A percentile compares a stretch with the other conserved stretches of the same genome.
These are phyloP conservation scores for Colletotrichum destructivum DNA, from an alignment of 2,329 filamentous ascomycete species.

Conservation along the genomic window DNA sequence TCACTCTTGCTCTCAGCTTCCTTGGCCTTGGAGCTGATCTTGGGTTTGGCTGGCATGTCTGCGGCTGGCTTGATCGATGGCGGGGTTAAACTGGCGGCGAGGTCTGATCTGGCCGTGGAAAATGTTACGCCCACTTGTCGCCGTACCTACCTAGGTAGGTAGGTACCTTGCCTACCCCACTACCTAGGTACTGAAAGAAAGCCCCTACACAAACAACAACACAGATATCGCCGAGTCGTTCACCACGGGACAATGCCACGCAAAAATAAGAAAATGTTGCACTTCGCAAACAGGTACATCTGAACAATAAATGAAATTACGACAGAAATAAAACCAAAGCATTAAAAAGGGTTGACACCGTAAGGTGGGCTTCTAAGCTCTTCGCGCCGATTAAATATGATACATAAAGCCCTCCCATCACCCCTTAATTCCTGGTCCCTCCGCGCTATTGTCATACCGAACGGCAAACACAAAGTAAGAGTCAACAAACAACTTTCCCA, in stretches of 20 bases:
- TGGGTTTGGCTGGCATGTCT: conserved; percentile 56
- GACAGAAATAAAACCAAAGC: not conserved
- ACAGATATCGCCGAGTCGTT: not conserved
- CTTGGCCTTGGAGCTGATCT: conserved; percentile 53
- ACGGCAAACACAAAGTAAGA: conserved; percentile 16
- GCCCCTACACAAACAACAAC: not conserved
- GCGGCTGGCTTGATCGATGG: conserved; percentile 42
- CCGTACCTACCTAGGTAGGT: conserved; percentile 31
- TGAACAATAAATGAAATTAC: not conserved
- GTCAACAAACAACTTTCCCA: conserved; percentile 13
- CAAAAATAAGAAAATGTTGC: not conserved
- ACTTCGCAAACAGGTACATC: not conserved
- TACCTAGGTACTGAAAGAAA: not conserved
- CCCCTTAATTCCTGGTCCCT: conserved; percentile 5
- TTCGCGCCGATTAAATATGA: conserved; percentile 25
- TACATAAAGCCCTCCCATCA: conserved; percentile 16
- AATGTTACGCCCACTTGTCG: conserved; percentile 28
- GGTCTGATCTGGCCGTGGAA: conserved; percentile 32
- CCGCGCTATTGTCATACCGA: conserved; percentile 37
- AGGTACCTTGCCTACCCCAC: no score
- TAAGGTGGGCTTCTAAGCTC: conserved; percentile 28
- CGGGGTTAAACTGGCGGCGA: conserved; percentile 38
- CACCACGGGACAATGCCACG: not conserved
- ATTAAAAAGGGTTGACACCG: conserved; percentile 27
- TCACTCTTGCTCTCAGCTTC: conserved; percentile 43